Conservation (phyloP, 2,329 filamentous ascomycete species). For the Pyricularia grisea region DNA sequence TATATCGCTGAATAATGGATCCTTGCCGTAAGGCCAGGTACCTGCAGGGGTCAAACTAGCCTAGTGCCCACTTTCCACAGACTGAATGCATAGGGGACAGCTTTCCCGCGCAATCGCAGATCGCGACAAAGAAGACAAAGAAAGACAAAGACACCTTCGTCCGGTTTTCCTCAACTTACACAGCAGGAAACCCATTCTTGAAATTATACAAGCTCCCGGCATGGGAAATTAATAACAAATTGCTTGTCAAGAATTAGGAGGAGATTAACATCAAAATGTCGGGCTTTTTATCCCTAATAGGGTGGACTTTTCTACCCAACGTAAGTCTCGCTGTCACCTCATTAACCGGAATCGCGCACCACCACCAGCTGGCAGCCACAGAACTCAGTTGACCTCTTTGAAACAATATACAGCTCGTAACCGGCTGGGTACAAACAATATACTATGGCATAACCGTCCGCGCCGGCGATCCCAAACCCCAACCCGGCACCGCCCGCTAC, state of each 20-base stretch:
- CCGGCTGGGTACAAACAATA: constrained; percentile 66
- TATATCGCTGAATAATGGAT: neutral
- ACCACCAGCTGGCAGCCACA: neutral
- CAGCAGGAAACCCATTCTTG: neutral
- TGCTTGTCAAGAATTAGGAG: neutral
- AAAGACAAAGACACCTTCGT: neutral
- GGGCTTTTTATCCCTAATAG: constrained; percentile 40
- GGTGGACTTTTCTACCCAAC: constrained; percentile 47
- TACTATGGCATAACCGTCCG: constrained; percentile 87
- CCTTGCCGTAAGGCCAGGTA: neutral
- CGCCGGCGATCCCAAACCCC: constrained; percentile 74
- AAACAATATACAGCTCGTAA: constrained; percentile 51
- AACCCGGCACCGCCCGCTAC: constrained; percentile 58
- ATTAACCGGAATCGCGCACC: neutral
- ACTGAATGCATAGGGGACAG: neutral
- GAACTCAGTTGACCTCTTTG: neutral
- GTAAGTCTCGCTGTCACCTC: constrained; percentile 23
- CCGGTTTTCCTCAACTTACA: neutral
- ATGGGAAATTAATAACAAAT: neutral
- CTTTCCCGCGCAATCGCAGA: neutral
- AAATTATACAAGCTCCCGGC: neutral
- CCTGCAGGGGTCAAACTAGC: neutral
- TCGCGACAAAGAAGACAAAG: neutral
- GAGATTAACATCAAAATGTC: constrained; percentile 29
- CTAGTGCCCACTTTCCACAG: neutral